Evolutionary conservation across 2,329 filamentous ascomycete genomes (phyloP), one percentile per base, ranked within the genome.

Genomic region (Microcyclospora pomicola): DNA sequence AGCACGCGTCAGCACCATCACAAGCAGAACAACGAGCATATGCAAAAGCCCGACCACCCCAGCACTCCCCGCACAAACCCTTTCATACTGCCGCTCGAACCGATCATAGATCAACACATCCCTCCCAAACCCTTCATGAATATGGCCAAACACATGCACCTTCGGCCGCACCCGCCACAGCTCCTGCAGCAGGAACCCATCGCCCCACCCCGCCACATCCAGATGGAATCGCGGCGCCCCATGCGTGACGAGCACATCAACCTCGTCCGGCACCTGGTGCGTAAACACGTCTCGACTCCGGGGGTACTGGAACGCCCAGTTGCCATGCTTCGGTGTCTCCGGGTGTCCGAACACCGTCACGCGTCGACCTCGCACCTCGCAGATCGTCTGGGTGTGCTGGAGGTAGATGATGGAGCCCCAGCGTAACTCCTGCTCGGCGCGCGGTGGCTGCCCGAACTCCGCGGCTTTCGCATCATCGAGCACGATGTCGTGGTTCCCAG

Each of bases 291-390:
- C 48, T 5, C 42, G 32, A 11, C 42, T 30, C 2, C 36, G 41
- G 2, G 51, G 45, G 40, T 68, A 65, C 43, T 67, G 63, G 38
- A 68, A 69, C 0, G 61, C 59, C 58, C 58, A 65, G 19, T 40
- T 36, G 69, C 83, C 63, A 80, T 78, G 29, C 77, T 71, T 15
- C 63, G 60, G 37, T 73, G 74, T 19, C 81, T 80, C 53, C 2
- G 83, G 82, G 0, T 78, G 78, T 6, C 87, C 86, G 60, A 83
- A 92, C 42, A 94, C 64, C 35, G 69, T 77, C 40, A 88, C 59
- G 14, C 62, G 66, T 35, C 80, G 69, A 5, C 67, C 67, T 48
- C 38, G 68, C 61, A 48, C 37, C 44, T 86, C 77, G 6, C 69
- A 65, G n/a, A 62, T 19, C 1, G 46, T 54, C 3, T 40, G 42